These are phyloP conservation scores for Phragmites australis DNA, from an alignment of 176 grass and related monocot genomes.

Conservation along the genomic window DNA sequence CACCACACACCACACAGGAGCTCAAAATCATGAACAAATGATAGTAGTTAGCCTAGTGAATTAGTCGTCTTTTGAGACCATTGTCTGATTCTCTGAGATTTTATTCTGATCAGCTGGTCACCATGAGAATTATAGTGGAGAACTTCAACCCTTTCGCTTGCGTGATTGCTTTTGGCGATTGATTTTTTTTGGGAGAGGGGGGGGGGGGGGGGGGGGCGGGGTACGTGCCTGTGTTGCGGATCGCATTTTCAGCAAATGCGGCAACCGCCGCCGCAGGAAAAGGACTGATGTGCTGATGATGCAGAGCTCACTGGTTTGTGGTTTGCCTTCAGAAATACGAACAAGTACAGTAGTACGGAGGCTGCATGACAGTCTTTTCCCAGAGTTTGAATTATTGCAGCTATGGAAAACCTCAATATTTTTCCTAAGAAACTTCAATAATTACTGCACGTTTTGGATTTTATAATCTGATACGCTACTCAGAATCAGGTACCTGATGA, in stretches of 20 bases:
- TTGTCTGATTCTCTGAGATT: constrained; percentile 15
- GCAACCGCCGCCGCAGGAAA: neutral
- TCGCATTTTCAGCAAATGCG: constrained; percentile 32
- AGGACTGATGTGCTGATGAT: neutral
- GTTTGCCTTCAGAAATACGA: neutral
- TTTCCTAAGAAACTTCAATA: no score
- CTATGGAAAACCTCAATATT: no score
- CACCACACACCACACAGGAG: no score
- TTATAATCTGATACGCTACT: no score
- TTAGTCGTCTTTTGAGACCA: neutral
- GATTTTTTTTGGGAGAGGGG: no score
- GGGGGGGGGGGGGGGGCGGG: no score
- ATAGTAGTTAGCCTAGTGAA: neutral
- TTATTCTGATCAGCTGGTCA: neutral
- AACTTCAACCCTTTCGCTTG: neutral
- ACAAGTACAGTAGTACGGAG: neutral
- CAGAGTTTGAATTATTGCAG: no score
- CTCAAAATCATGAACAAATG: no score
- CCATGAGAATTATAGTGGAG: neutral
- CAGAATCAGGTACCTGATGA: no score
- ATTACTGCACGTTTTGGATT: no score
- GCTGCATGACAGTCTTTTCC: no score
- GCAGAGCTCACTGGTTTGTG: neutral
- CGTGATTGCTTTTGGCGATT: neutral
- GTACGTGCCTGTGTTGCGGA: neutral